Evolutionary conservation across 2,329 filamentous ascomycete species (phyloP), one percentile per base, ranked within the genome.

Genomic region (Tolypocladium paradoxum): DNA sequence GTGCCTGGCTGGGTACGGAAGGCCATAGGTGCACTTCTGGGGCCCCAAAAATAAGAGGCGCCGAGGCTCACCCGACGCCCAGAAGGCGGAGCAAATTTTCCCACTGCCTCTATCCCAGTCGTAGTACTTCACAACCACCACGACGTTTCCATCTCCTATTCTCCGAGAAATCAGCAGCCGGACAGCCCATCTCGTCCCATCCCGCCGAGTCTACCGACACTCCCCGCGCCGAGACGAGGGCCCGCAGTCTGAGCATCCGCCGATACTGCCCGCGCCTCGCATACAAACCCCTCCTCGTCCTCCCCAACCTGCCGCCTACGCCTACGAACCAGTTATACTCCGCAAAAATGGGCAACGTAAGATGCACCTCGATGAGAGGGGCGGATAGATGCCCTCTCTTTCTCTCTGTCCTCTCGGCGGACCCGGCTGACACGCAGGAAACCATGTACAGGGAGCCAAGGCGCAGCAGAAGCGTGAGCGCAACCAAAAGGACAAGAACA

Each of bases 401-500:
- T 50, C 33, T 29, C 36, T 49, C 29, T 27, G 34, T 36, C 29
- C 29, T 20, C 27, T 31, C 45, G n/a, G 43, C 18, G 27, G 27
- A 29, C 16, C 51, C 50, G 55, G 51, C 61, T 67, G 52, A 66
- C 61, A 33, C 40, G 43, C 20, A 43, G 6, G 16, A 31, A 33
- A 12, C 36, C 34, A 14, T 38, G 3, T 56, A 7, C 53, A 82
- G 79, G 83, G 83, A 73, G 80, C 79, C 69, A 85, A 82, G 70
- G 82, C 83, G 67, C 75, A 78, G 67, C 81, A 84, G 72, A 87
- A 87, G 81, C 84, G 85, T 60, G 85, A 87, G 69, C 84, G 85
- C 71, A 83, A 83, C 68, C 74, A 75, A 58, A 85, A 87, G 71
- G 79, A 85, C 57, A 68, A 67, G 65, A 71, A 68, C 51, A 70